Evolutionary conservation across 1,284 basidiomycete genomes (phyloP), one percentile per base, ranked within the genome.

Genomic region (Amylostereum areolatum): DNA sequence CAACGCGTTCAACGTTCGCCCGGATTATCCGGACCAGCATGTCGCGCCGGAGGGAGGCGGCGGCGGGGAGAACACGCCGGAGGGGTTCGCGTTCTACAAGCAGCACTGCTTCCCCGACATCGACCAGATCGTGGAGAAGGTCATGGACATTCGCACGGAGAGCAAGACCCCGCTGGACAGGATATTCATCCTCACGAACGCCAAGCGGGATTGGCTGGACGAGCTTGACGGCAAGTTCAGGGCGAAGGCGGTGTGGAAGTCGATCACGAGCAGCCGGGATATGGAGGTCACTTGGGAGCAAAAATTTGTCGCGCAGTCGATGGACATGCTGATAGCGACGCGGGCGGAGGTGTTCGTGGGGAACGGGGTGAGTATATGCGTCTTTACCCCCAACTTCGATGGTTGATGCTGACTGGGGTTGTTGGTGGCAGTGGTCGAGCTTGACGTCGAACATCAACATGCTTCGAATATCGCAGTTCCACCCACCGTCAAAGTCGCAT

Each of bases 141-240:
- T 78, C 2, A 57, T 59, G n/a, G 58, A 70, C 34, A 66, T 80
- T 28, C 53, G 47, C 52, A 55, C n/a, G 56, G 57, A 49, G 45
- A 55, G 46, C 11, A 58, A 57, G 6, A 24, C 25, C 7, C 27
- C 18, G 35, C 53, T 76, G 46, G 57, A 61, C 52, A 58, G 58
- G 46, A 44, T 82, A 27, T 81, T 77, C 55, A 65, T 83, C 45
- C 73, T 82, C 73, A 81, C 81, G 34, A 82, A 83, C 46, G 81
- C 69, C 2, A 58, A 67, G 24, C 48, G 37, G 33, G 62, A 59
- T 45, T 72, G 70, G 60, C 45, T 69, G 28, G 37, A 56, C 1
- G 69, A 77, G 51, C 66, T 83, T 27, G 71, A 71, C 55, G 48
- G 51, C 0, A 72, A 68, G 28, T 55, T 81, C 32, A 37, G 46